Conservation (phyloP, 352 stramenopile species). For the Phytophthora boehmeriae region DNA sequence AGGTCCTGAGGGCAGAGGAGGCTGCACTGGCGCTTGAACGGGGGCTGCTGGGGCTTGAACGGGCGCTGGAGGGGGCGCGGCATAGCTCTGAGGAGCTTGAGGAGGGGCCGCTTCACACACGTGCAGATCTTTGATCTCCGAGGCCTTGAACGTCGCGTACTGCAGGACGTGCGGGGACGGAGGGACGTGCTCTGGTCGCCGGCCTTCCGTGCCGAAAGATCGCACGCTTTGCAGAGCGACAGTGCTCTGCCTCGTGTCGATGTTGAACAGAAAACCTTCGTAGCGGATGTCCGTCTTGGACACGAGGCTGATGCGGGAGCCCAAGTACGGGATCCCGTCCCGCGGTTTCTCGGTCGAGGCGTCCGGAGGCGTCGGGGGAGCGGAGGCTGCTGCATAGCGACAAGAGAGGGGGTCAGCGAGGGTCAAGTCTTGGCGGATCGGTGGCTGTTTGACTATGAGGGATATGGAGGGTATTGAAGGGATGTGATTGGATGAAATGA, state of each 20-base stretch:
- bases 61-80: conserved; percentile 13
- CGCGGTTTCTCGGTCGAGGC: conserved; percentile 27
- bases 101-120: conserved; percentile 75
- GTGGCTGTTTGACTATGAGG: too few relatives aligned
- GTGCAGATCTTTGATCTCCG: conserved; percentile 87
- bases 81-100: conserved; percentile 9
- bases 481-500: too few relatives aligned
- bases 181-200: conserved; percentile 72
- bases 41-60: conserved; percentile 17
- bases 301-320: conserved; percentile 82
- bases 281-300: conserved; percentile 91
- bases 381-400: conserved; percentile 36
- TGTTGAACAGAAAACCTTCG: conserved; percentile 88
- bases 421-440: too few relatives aligned
- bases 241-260: conserved; percentile 84
- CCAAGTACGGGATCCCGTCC: conserved; percentile 81
- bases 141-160: conserved; percentile 83
- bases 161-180: conserved; percentile 78
- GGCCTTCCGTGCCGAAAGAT: conserved; percentile 84
- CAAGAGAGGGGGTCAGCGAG: background rate
- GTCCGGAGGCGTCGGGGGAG: conserved; percentile 23
- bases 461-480: too few relatives aligned
- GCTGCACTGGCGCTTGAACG: conserved; percentile 17
- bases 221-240: conserved; percentile 82
- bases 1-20: conserved; percentile 28